Base-by-base conservation (phyloP, 2,329 filamentous ascomycete species). In the Penicillium crustosum region DNA sequence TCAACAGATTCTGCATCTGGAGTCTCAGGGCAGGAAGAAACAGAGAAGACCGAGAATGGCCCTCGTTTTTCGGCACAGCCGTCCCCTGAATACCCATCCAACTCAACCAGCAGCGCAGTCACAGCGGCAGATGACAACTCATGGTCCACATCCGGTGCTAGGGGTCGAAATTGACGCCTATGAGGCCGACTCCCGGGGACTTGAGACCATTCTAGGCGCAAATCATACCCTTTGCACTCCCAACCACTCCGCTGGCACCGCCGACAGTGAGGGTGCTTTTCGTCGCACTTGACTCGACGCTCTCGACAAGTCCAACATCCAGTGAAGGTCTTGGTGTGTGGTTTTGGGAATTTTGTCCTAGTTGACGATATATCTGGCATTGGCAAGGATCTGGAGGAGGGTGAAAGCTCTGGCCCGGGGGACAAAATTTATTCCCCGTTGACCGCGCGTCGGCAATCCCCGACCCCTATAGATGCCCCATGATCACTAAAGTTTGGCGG, bases 261-360 rank as follows among this genome's bases (percentile, higher is more conserved):
- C 35, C 41, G 56, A 44, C 66, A 68, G 29, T 58, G 43, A 6
- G 66, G 66, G 3, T 54, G 53, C 45, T 64, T 60, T 23, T 67
- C 67, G 36, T 67, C 66, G 17, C 66, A 68, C 35, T 68, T 68
- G 21, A 67, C 57, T 49, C 61, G 53, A 38, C 66, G 62, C 19
- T 58, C 44, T 35, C 66, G 62, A 45, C 66, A 68, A 13, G 66
- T 67, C 65, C 65, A 68, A 21, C 66, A 68, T 10, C 65, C 66
- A 6, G 65, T 68, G 36, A 68, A 68, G 5, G 64, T 67, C 49
- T 67, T 68, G 12, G 58, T 63, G 47, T 61, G 64, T 27, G 53
- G 43, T 58, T 65, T 61, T 8, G 54, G 53, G 29, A 42, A 27
- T 29, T 43, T 64, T 25, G 60, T 51, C 49, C 58, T 67, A 17